Evolutionary conservation across 352 stramenopile species (phyloP).

Genomic region (Sclerospora graminicola): DNA sequence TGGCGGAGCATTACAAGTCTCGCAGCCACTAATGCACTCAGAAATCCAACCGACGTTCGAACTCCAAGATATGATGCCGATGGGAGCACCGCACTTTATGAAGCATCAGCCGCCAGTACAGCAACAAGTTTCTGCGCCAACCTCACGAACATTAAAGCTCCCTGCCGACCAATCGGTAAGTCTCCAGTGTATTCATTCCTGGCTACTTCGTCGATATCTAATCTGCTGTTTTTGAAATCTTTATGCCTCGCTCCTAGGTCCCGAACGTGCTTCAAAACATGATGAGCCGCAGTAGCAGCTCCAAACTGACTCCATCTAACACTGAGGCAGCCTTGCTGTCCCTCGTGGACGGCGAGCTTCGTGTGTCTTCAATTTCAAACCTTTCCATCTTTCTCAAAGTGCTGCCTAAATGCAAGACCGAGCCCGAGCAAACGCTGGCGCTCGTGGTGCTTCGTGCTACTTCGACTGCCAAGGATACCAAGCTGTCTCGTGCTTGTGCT

Average conservation of each 20-base stretch:
- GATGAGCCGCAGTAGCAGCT: slow-evolving; percentile 17
- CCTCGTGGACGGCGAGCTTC: slow-evolving; percentile 49
- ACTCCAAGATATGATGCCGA: slow-evolving; percentile 18
- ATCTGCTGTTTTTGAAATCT: slow-evolving; percentile 1
- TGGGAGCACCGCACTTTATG: slow-evolving; percentile 11
- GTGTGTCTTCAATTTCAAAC: slow-evolving; percentile 35
- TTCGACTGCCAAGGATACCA: slow-evolving; percentile 36
- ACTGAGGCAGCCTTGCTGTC: slow-evolving; percentile 37
- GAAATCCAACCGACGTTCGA: slow-evolving; percentile 11
- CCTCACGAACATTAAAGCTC: slow-evolving; percentile 11
- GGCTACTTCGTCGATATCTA: neutral
- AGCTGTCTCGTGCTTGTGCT: slow-evolving; percentile 50
- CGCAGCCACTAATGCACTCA: slow-evolving; percentile 14
- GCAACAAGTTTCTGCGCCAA: slow-evolving; percentile 5
- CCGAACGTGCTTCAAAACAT: slow-evolving; percentile 29
- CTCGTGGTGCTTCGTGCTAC: slow-evolving; percentile 65
- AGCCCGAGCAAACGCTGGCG: slow-evolving; percentile 58
- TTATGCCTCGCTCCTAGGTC: slow-evolving; percentile 7
- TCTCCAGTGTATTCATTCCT: slow-evolving; percentile 1
- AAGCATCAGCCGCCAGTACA: slow-evolving; percentile 12
- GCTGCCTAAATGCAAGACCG: slow-evolving; percentile 46
- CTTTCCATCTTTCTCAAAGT: slow-evolving; percentile 51
- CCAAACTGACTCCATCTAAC: slow-evolving; percentile 18
- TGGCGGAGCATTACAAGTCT: slow-evolving; percentile 15
- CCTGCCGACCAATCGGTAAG: slow-evolving; percentile 17